A percentile compares a stretch with the other conserved stretches of the same genome.
Evolutionary conservation across 371 early-diverging fungal genomes (phyloP).

Genomic region (Mortierella sp.): DNA sequence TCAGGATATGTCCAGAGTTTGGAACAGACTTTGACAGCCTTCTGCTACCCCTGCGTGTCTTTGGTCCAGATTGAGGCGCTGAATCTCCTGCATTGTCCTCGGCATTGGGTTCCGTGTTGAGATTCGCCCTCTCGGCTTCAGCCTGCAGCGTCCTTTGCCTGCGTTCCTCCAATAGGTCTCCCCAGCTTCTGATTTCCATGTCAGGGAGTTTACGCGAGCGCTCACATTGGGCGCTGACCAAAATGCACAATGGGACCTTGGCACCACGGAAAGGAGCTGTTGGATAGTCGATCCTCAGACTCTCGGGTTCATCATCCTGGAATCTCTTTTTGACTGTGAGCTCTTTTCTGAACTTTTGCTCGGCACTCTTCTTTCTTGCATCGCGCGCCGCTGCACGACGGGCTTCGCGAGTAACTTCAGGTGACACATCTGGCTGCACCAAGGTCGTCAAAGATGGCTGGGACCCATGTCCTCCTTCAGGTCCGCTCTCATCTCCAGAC

Average conservation of each 20-base stretch:
- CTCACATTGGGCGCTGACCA: slow-evolving; percentile 18
- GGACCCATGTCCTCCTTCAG: slow-evolving; percentile 14
- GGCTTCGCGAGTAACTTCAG: neutral
- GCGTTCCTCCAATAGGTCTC: slow-evolving; percentile 23
- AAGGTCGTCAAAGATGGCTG: neutral
- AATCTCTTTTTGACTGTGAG: slow-evolving; percentile 2
- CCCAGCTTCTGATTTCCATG: slow-evolving; percentile 40
- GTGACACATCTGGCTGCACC: neutral
- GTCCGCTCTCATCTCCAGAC: slow-evolving; percentile 26
- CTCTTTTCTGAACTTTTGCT: neutral
- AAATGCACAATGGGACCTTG: slow-evolving; percentile 39
- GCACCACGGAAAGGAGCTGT: slow-evolving; percentile 40
- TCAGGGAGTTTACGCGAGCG: slow-evolving; percentile 21
- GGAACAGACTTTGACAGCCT: neutral
- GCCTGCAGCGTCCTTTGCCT: slow-evolving; percentile 2
- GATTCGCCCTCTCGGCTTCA: slow-evolving; percentile 5
- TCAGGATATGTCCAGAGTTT: slow-evolving; percentile 32
- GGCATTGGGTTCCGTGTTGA: neutral
- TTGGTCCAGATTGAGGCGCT: neutral
- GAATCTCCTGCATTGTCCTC: neutral
- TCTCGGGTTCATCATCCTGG: slow-evolving; percentile 4
- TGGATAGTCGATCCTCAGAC: slow-evolving; percentile 28
- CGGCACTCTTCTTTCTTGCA: neutral
- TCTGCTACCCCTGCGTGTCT: no score
- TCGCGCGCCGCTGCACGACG: neutral